Evolutionary conservation across 2,329 filamentous ascomycete genomes (phyloP).

Genomic region (Talaromyces sp.): DNA sequence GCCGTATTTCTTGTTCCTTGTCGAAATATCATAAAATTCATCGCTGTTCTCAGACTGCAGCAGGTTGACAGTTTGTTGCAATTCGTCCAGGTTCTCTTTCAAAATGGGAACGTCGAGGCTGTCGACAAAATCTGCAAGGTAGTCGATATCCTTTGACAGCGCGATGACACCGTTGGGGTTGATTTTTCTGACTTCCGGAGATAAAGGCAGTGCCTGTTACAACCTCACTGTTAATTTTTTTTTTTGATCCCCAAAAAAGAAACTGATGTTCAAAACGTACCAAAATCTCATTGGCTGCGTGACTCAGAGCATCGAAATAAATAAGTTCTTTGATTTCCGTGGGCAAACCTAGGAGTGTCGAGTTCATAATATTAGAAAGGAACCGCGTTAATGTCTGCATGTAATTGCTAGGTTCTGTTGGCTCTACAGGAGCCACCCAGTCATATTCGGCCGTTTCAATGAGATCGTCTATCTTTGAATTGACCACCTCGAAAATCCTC

Average conservation of each 20-base stretch:
- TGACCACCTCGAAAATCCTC: slow-evolving; percentile 96
- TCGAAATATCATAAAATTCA: slow-evolving; percentile 91
- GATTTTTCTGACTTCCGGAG: slow-evolving; percentile 75
- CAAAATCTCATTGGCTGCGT: slow-evolving; percentile 81
- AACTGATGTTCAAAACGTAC: slow-evolving; percentile 42
- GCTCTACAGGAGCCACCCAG: slow-evolving; percentile 63
- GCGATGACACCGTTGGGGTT: slow-evolving; percentile 80
- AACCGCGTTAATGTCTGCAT: slow-evolving; percentile 94
- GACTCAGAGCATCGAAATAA: slow-evolving; percentile 91
- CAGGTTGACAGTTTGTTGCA: slow-evolving; percentile 86
- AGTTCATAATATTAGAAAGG: slow-evolving; percentile 93
- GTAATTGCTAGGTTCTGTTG: slow-evolving; percentile 78
- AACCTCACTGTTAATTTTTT: slow-evolving; percentile 1
- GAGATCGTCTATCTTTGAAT: slow-evolving; percentile 96
- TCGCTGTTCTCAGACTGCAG: slow-evolving; percentile 87
- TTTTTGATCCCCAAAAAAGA: slow-evolving; percentile 14
- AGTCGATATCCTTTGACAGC: slow-evolving; percentile 76
- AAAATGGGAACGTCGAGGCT: slow-evolving; percentile 84
- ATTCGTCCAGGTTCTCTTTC: slow-evolving; percentile 81
- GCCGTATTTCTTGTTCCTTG: slow-evolving; percentile 87
- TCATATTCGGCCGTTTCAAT: slow-evolving; percentile 97
- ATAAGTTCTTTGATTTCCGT: slow-evolving; percentile 96
- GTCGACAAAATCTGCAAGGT: slow-evolving; percentile 81
- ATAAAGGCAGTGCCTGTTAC: slow-evolving; percentile 65
- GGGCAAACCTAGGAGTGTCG: slow-evolving; percentile 85